A percentile compares a stretch with the other conserved stretches of the same genome.
phyloP scores from a whole-genome alignment of 306 rosid species.

The Glycyrrhiza uralensis region DNA sequence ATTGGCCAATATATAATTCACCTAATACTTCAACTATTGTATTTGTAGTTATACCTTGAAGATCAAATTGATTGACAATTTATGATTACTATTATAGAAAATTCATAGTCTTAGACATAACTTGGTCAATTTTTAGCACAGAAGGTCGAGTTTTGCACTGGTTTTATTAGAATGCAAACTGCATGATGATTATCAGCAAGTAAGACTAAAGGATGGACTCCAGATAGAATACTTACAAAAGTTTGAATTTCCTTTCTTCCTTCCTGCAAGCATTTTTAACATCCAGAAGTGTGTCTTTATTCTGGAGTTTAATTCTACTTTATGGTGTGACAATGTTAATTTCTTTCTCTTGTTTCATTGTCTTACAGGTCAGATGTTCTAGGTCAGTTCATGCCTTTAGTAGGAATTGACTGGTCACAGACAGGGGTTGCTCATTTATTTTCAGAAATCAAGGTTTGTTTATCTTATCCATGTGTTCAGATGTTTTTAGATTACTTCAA shows the following conservation, averaged over 20 bases:
- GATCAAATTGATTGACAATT: constrained; percentile 11
- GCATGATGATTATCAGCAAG: neutral
- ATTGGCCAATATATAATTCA: neutral
- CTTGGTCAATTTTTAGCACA: neutral
- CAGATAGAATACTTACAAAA: neutral
- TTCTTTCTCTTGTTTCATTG: constrained; percentile 5
- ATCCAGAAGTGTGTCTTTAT: neutral
- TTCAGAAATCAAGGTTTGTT: constrained; percentile 88
- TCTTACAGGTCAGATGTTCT: constrained; percentile 82
- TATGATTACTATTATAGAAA: neutral
- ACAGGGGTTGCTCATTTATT: constrained; percentile 93
- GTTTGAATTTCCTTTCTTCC: neutral
- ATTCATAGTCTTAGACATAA: neutral
- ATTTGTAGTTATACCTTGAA: neutral
- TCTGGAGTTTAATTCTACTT: neutral
- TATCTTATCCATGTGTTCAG: neutral
- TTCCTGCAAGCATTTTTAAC: neutral
- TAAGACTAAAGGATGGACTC: neutral
- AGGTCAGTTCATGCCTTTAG: constrained; percentile 98
- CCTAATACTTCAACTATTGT: neutral
- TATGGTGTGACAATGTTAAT: neutral
- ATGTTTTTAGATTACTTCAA: constrained; percentile 17
- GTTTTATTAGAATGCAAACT: constrained; percentile 3
- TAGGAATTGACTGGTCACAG: constrained; percentile 97
- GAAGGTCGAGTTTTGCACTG: neutral